Percentiles rank a stretch among this genome's conserved stretches.
Evolutionary conservation across 352 stramenopile genomes (phyloP).

Genomic region (Detonula confervacea): DNA sequence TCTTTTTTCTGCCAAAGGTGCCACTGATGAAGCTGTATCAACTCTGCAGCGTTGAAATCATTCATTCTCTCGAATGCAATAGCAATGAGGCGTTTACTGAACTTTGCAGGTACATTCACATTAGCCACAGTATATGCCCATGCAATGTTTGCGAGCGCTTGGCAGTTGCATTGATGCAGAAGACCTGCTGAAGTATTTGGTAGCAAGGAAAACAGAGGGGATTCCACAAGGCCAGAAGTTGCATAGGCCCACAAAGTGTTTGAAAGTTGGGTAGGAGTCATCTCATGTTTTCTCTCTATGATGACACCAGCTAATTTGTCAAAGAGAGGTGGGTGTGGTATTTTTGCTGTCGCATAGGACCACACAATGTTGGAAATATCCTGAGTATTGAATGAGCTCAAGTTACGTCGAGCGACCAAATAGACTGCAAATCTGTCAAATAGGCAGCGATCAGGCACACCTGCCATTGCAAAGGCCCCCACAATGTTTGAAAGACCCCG

Average conservation of each 20-base stretch:
- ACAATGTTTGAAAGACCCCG: constrained; percentile 8
- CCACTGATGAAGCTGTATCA: constrained; percentile 33
- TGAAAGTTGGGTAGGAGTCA: background rate
- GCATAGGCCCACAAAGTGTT: background rate
- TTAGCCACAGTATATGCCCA: background rate
- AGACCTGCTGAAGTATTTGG: no score
- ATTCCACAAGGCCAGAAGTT: no score
- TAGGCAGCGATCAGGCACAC: background rate
- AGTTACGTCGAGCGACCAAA: background rate
- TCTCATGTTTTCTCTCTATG: background rate
- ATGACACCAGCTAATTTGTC: background rate
- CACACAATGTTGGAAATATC: constrained; percentile 15
- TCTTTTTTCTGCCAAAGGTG: constrained; percentile 38
- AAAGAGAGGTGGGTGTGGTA: background rate
- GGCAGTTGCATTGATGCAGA: no score
- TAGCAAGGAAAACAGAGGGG: no score
- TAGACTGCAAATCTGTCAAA: background rate
- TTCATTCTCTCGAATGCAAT: background rate
- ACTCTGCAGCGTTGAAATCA: background rate
- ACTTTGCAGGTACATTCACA: background rate
- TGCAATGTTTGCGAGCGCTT: background rate
- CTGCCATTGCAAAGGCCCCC: background rate
- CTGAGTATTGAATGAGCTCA: background rate
- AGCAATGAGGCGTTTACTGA: no score
- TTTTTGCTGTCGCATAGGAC: constrained; percentile 15